phyloP scores from a whole-genome alignment of 2,329 filamentous ascomycete genomes.

The Xylaria sp. region DNA sequence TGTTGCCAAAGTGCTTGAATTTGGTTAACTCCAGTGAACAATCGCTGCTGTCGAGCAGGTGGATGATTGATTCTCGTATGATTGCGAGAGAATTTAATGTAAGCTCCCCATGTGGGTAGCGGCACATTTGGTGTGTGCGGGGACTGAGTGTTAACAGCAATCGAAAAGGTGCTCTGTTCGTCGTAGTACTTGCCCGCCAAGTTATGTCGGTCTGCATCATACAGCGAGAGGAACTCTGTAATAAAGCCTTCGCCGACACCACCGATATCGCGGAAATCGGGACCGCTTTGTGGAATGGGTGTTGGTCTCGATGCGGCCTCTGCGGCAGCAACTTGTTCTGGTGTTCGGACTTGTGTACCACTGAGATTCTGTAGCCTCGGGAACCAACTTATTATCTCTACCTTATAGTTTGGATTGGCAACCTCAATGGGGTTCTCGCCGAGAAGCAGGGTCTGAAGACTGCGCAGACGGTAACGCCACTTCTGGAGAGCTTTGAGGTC shows the following conservation, averaged over 20 bases:
- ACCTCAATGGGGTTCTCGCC: conserved; percentile 75
- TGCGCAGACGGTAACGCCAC: conserved; percentile 80
- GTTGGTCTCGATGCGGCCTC: conserved; percentile 56
- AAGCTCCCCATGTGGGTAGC: conserved; percentile 68
- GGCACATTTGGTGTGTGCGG: conserved; percentile 54
- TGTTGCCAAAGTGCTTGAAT: conserved; percentile 73
- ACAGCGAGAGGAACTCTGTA: conserved; percentile 73
- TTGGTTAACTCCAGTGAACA: conserved; percentile 66
- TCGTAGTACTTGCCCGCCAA: conserved; percentile 76
- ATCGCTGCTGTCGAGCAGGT: conserved; percentile 66
- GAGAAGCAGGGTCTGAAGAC: conserved; percentile 81
- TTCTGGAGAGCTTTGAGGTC: conserved; percentile 69
- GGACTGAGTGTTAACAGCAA: conserved; percentile 69
- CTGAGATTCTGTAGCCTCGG: conserved; percentile 81
- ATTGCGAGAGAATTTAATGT: conserved; percentile 80
- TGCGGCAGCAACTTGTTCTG: conserved; percentile 68
- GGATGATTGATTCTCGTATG: conserved; percentile 69
- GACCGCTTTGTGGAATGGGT: conserved; percentile 65
- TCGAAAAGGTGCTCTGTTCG: conserved; percentile 73
- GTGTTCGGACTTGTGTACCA: conserved; percentile 72
- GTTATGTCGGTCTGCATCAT: conserved; percentile 71
- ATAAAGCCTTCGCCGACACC: conserved; percentile 79
- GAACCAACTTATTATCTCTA: conserved; percentile 80
- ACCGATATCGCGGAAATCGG: conserved; percentile 75
- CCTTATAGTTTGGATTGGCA: conserved; percentile 63